Conservation (phyloP, 73 alveolate genomes). For the Paramecium sonneborni region DNA sequence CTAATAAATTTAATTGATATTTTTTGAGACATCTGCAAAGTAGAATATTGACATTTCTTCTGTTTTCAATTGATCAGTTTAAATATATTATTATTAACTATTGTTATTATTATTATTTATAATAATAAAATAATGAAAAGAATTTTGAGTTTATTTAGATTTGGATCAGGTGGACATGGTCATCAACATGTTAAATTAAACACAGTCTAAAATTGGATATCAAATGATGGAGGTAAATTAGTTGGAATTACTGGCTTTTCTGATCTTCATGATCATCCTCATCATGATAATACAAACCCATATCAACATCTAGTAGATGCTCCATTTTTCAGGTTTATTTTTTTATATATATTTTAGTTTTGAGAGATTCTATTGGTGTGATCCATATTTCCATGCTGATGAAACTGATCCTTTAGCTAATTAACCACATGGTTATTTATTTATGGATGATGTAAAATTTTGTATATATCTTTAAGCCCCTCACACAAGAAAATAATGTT, state of each 20-base stretch:
- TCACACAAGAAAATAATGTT: background rate
- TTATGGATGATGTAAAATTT: conserved; percentile 57
- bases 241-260: conserved; percentile 51
- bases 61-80: background rate
- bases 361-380: conserved; percentile 56
- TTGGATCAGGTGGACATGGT: conserved; percentile 37
- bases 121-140: conserved; percentile 53
- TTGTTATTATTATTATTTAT: background rate
- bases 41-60: background rate
- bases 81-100: background rate
- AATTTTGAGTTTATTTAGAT: background rate
- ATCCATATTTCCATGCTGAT: conserved; percentile 62
- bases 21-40: conserved; percentile 56
- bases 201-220: conserved; percentile 11
- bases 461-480: background rate
- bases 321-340: conserved; percentile 44
- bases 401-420: conserved; percentile 55
- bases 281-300: conserved; percentile 63
- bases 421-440: conserved; percentile 61
- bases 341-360: background rate
- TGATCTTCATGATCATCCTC: conserved; percentile 61
- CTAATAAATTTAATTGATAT: background rate
- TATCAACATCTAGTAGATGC: conserved; percentile 56
- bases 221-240: background rate
- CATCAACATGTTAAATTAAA: conserved; percentile 33